Conservation (phyloP, 1,139 yeast genomes). For the Blastobotrys raffinosifermentans region DNA sequence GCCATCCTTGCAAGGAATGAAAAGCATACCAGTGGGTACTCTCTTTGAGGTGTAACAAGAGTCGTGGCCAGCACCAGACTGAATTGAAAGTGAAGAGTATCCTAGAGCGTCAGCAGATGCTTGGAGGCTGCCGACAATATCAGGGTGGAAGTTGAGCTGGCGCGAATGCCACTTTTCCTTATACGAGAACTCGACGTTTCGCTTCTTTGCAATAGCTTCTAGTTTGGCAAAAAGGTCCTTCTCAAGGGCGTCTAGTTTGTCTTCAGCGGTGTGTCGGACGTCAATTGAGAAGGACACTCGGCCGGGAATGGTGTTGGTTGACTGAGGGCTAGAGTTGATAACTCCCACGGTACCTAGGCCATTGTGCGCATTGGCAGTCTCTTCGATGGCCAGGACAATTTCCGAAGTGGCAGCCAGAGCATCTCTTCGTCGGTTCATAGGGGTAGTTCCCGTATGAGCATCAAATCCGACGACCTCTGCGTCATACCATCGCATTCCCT, state of each 20-base stretch:
- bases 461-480: constrained; percentile 53
- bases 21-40: constrained; percentile 69
- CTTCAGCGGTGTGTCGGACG: constrained; percentile 48
- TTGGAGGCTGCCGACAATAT: constrained; percentile 46
- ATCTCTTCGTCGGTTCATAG: constrained; percentile 56
- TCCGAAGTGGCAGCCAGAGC: constrained; percentile 54
- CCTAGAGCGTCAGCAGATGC: constrained; percentile 47
- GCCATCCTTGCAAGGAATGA: constrained; percentile 68
- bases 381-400: constrained; percentile 51
- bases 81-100: constrained; percentile 44
- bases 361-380: constrained; percentile 45
- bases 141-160: constrained; percentile 47
- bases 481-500: constrained; percentile 59
- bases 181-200: constrained; percentile 40
- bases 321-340: constrained; percentile 50
- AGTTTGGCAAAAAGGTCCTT: constrained; percentile 39
- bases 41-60: constrained; percentile 52
- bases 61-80: constrained; percentile 73
- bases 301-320: constrained; percentile 63
- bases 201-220: constrained; percentile 32
- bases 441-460: constrained; percentile 72
- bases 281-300: constrained; percentile 47
- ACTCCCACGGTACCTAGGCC: constrained; percentile 61
- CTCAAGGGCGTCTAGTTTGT: constrained; percentile 37
- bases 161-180: constrained; percentile 40